A percentile compares a stretch with the other conserved stretches of the same genome.
phyloP scores from a whole-genome alignment of 345 rosid genomes.

The Fremontodendron californicum region DNA sequence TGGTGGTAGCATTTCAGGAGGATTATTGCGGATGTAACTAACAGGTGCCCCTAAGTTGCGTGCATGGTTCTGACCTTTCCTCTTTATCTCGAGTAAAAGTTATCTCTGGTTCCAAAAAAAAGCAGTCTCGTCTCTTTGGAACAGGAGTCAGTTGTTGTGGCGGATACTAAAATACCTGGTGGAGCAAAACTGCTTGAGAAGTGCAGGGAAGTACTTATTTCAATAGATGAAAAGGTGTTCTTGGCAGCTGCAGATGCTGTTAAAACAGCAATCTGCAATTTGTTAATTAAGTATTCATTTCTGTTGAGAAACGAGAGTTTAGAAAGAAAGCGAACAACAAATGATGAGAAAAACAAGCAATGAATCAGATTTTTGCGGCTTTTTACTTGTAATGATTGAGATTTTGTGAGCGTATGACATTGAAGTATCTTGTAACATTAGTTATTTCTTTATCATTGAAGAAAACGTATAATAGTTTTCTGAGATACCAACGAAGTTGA shows the following conservation, averaged over 20 bases:
- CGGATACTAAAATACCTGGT: slow-evolving; percentile 56
- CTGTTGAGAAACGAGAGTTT: slow-evolving; percentile 62
- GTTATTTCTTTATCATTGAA: neutral
- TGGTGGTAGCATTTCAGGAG: slow-evolving; percentile 34
- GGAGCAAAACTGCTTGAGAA: slow-evolving; percentile 53
- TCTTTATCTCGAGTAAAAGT: slow-evolving; percentile 49
- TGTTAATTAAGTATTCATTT: slow-evolving; percentile 78
- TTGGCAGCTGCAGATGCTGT: slow-evolving; percentile 76
- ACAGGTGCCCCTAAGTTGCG: slow-evolving; percentile 61
- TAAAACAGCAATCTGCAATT: slow-evolving; percentile 63
- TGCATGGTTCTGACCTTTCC: slow-evolving; percentile 41
- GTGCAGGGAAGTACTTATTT: slow-evolving; percentile 50
- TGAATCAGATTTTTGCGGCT: slow-evolving; percentile 12
- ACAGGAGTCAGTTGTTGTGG: slow-evolving; percentile 28
- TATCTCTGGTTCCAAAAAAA: slow-evolving; percentile 34
- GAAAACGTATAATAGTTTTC: neutral
- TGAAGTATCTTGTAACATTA: slow-evolving; percentile 12
- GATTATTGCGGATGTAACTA: slow-evolving; percentile 63
- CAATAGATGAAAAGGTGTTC: slow-evolving; percentile 52
- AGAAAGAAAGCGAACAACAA: slow-evolving; percentile 82
- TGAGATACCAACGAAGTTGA: neutral
- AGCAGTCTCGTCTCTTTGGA: slow-evolving; percentile 16
- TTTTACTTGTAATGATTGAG: neutral
- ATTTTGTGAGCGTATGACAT: neutral
- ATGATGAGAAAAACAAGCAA: slow-evolving; percentile 54